Evolutionary conservation across 441 rosid species (phyloP).

Genomic region (Viola pubescens): DNA sequence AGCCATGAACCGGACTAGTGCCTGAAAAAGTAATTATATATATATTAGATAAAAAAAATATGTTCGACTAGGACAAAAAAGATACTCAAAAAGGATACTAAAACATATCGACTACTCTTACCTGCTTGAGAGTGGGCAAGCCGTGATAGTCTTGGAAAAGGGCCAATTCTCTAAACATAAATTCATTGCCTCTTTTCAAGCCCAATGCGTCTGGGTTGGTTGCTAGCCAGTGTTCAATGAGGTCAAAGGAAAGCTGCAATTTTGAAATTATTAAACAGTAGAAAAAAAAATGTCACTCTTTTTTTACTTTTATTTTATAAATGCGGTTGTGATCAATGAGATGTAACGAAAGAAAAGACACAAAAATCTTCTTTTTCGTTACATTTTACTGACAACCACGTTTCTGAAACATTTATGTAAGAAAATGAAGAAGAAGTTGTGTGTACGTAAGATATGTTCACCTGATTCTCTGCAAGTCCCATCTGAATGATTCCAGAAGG

Average conservation of each 20-base stretch:
- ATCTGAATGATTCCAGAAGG: conserved; percentile 76
- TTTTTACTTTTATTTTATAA: no score
- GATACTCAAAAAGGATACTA: background rate
- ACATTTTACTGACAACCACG: no score
- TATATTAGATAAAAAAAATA: background rate
- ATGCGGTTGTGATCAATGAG: no score
- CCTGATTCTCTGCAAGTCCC: conserved; percentile 96
- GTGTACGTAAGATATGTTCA: conserved; percentile 8
- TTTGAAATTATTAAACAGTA: no score
- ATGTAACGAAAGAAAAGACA: no score
- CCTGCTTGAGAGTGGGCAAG: conserved; percentile 67
- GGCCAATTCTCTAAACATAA: conserved; percentile 73
- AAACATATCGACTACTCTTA: conserved; percentile 2
- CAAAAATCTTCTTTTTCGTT: no score
- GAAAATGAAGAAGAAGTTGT: no score
- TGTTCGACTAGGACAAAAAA: background rate
- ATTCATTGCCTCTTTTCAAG: conserved; percentile 55
- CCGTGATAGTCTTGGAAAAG: conserved; percentile 96
- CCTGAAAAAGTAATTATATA: conserved; percentile 25
- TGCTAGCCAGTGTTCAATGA: conserved; percentile 66
- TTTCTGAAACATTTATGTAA: no score
- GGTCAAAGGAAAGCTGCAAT: conserved; percentile 65
- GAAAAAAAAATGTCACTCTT: no score
- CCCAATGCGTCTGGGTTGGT: conserved; percentile 49
- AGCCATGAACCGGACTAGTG: conserved; percentile 70